Conservation (phyloP, 2,329 filamentous ascomycete genomes). For the Diplocarpon mali region DNA sequence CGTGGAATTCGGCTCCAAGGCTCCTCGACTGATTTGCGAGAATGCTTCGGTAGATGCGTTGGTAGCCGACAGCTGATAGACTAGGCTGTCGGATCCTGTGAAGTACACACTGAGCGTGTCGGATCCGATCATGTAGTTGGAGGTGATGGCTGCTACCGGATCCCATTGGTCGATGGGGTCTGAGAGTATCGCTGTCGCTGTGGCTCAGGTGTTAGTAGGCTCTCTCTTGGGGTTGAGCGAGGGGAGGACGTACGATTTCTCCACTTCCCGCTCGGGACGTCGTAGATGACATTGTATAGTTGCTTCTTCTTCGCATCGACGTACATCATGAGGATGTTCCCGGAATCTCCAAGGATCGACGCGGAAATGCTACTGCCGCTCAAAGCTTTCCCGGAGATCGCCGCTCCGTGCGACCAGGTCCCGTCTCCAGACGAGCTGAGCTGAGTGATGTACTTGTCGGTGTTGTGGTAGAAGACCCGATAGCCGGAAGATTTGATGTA, state of each 20-base stretch:
- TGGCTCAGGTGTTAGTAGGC: background rate
- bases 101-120: conserved; percentile 1
- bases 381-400: conserved; percentile 8
- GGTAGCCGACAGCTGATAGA: conserved; percentile 2
- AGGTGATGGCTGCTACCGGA: background rate
- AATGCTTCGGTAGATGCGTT: conserved; percentile 3
- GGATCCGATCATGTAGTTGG: background rate
- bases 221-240: background rate
- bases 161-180: background rate
- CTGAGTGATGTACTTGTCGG: conserved; percentile 7
- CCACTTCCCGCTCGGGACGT: background rate
- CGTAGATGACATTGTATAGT: background rate
- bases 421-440: conserved; percentile 1
- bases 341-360: background rate
- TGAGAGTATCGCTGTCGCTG: background rate
- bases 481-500: background rate
- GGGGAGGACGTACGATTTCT: background rate
- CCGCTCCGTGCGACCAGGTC: conserved; percentile 4
- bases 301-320: background rate
- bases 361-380: conserved; percentile 4
- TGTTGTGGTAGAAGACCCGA: conserved; percentile 7
- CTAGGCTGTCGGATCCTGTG: background rate
- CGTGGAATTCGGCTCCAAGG: background rate
- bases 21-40: background rate
- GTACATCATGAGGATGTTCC: background rate